Evolutionary conservation across 129 eudicot species (phyloP).

Genomic region (Centaurea solstitialis): DNA sequence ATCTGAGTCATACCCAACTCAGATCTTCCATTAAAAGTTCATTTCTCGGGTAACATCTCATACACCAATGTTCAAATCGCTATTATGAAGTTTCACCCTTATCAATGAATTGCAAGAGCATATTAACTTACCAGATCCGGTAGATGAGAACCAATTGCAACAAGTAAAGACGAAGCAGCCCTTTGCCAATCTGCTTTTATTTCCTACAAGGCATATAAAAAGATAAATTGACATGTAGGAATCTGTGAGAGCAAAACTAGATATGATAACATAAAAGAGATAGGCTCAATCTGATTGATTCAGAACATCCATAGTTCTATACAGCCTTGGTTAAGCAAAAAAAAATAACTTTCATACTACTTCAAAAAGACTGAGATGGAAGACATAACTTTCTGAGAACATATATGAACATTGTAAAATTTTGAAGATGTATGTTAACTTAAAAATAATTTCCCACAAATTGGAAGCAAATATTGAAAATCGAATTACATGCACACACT

Average conservation of each 20-base stretch:
- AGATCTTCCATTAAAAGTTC: slow-evolving; percentile 5
- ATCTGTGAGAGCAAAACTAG: slow-evolving; percentile 9
- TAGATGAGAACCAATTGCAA: slow-evolving; percentile 87
- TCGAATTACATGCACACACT: background rate
- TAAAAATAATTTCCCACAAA: background rate
- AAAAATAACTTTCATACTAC: background rate
- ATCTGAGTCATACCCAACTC: background rate
- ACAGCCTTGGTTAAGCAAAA: background rate
- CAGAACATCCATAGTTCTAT: background rate
- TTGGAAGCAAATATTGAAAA: background rate
- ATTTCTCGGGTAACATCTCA: background rate
- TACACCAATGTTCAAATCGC: background rate
- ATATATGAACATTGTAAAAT: background rate
- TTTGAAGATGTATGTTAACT: background rate
- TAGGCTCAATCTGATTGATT: background rate
- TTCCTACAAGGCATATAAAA: slow-evolving; percentile 52
- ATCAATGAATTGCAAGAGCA: background rate
- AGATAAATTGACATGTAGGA: background rate
- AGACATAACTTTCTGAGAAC: background rate
- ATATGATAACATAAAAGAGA: slow-evolving; percentile 1
- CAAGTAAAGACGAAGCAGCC: slow-evolving; percentile 92
- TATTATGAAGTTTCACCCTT: slow-evolving; percentile 1
- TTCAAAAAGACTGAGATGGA: background rate
- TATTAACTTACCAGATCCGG: slow-evolving; percentile 84
- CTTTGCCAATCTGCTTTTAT: slow-evolving; percentile 96